Percentiles rank a stretch among this genome's conserved stretches.
Conservation (phyloP, 2,329 filamentous ascomycete genomes). For the Xylaria multiplex region DNA sequence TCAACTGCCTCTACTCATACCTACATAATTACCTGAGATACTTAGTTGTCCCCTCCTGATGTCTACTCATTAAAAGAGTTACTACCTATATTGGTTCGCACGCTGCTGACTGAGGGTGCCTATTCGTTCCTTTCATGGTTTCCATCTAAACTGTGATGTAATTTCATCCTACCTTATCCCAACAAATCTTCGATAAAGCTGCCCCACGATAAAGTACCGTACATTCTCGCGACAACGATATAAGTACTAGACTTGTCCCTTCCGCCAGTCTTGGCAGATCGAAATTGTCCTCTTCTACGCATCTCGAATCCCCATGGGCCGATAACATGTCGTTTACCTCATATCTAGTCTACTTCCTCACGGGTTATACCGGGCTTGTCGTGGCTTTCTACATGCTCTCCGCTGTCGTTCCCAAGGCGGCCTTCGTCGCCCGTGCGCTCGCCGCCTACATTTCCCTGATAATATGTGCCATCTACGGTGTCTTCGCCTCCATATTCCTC, state of each 20-base stretch:
- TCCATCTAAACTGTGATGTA: not conserved
- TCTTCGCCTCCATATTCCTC: constrained; percentile 76
- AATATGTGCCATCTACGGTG: constrained; percentile 75
- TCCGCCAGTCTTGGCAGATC: too few species aligned
- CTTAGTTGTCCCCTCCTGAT: not conserved
- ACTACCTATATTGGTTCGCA: not conserved
- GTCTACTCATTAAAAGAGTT: not conserved
- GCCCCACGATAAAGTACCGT: constrained; percentile 16
- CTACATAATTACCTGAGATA: not conserved
- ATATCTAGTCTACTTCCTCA: constrained; percentile 57
- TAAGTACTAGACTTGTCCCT: not conserved
- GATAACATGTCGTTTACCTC: constrained; percentile 46
- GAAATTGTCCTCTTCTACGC: not conserved
- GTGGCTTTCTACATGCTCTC: constrained; percentile 71
- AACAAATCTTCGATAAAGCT: constrained; percentile 27
- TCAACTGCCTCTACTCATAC: constrained; percentile 8
- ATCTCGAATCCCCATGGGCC: constrained; percentile 36
- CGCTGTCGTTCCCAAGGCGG: constrained; percentile 65
- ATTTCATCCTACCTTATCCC: constrained; percentile 18
- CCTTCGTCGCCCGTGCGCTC: constrained; percentile 75
- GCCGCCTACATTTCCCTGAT: constrained; percentile 72
- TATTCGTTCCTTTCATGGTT: constrained; percentile 4
- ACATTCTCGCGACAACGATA: constrained; percentile 13
- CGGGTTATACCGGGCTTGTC: constrained; percentile 62
- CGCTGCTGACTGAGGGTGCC: not conserved